phyloP scores from a whole-genome alignment of 495 filamentous ascomycete species.

The Trichoderma reesei region DNA sequence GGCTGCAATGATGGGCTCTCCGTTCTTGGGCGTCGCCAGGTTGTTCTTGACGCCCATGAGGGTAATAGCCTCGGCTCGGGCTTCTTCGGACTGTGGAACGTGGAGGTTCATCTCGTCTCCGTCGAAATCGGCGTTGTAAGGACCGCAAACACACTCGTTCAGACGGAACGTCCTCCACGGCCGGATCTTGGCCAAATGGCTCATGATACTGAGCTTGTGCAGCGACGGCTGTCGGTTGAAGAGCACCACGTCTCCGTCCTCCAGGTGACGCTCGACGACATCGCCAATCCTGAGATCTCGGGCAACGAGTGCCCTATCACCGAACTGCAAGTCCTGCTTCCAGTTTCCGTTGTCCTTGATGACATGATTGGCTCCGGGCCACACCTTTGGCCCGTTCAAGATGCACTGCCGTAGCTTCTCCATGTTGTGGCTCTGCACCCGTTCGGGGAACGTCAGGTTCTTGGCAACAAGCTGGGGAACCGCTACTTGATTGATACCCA shows the following conservation, averaged over 20 bases:
- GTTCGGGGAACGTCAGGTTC: conserved; percentile 90
- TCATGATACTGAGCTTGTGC: conserved; percentile 96
- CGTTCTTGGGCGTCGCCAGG: conserved; percentile 88
- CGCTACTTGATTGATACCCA: conserved; percentile 88
- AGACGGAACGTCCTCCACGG: conserved; percentile 94
- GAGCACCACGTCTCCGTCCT: conserved; percentile 92
- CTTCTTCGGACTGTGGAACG: conserved; percentile 94
- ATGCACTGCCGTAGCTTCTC: conserved; percentile 67
- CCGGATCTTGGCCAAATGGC: conserved; percentile 83
- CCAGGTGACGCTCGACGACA: conserved; percentile 85
- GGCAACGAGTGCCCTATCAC: conserved; percentile 55
- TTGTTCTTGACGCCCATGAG: conserved; percentile 99
- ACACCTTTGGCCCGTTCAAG: conserved; percentile 58
- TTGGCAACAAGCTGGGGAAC: conserved; percentile 82
- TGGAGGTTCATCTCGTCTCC: conserved; percentile 99
- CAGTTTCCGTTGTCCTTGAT: conserved; percentile 54
- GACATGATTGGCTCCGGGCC: conserved; percentile 81
- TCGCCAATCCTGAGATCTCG: conserved; percentile 70
- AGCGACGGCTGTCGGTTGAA: conserved; percentile 98
- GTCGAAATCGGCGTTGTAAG: conserved; percentile 99
- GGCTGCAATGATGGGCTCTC: conserved; percentile 94
- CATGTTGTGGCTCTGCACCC: conserved; percentile 71
- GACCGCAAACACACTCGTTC: conserved; percentile 96
- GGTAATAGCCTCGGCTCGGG: conserved; percentile 88
- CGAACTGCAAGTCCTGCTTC: conserved; percentile 67